phyloP scores from a whole-genome alignment of 805 yeast genomes.

The Nakazawaea ishiwadae region DNA sequence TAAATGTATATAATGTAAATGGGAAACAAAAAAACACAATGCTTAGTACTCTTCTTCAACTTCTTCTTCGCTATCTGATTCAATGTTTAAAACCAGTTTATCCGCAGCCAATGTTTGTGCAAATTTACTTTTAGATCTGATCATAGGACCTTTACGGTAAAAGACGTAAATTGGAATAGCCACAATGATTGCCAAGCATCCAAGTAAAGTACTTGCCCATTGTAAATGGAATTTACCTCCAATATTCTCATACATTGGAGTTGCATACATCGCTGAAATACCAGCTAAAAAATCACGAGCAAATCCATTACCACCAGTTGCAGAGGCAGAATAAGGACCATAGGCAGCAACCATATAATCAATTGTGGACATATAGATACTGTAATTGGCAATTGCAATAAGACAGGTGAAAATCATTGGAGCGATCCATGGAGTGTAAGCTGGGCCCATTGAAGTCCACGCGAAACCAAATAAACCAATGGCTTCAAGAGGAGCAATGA shows the following conservation, averaged over 20 bases:
- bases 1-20: too few species aligned
- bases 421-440: slow-evolving; percentile 32
- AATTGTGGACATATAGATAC: slow-evolving; percentile 39
- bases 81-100: slow-evolving; percentile 3
- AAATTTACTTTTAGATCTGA: slow-evolving; percentile 30
- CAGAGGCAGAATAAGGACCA: slow-evolving; percentile 38
- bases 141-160: slow-evolving; percentile 35
- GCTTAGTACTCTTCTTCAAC: too few species aligned
- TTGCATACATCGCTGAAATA: slow-evolving; percentile 32
- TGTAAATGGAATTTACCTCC: slow-evolving; percentile 28
- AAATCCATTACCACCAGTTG: slow-evolving; percentile 39
- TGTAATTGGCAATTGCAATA: slow-evolving; percentile 35
- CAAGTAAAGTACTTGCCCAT: slow-evolving; percentile 36
- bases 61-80: not conserved
- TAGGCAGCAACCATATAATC: slow-evolving; percentile 39
- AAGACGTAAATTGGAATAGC: slow-evolving; percentile 32
- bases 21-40: too few species aligned
- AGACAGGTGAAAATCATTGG: slow-evolving; percentile 32
- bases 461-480: slow-evolving; percentile 37
- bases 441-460: slow-evolving; percentile 39
- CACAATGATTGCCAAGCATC: slow-evolving; percentile 29
- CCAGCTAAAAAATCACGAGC: slow-evolving; percentile 38
- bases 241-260: slow-evolving; percentile 32
- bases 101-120: slow-evolving; percentile 33
- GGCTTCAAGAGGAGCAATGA: slow-evolving; percentile 33